Conservation (phyloP, 2,329 filamentous ascomycete genomes). For the Orbilia quercus region DNA sequence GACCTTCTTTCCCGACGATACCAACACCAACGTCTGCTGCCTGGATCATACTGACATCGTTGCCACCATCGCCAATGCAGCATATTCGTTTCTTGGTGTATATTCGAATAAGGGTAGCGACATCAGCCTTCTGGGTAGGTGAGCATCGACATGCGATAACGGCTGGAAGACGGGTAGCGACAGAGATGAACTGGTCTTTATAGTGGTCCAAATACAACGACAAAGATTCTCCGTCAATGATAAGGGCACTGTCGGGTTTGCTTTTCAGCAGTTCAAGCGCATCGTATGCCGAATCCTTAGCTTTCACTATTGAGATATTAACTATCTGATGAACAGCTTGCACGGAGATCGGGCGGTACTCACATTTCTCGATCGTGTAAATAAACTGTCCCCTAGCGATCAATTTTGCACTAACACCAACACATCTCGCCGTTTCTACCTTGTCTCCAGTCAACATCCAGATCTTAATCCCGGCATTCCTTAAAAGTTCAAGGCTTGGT, state of each 20-base stretch:
- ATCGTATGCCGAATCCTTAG: conserved; percentile 85
- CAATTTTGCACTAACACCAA: conserved; percentile 92
- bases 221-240: conserved; percentile 94
- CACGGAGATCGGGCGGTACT: conserved; percentile 41
- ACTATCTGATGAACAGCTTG: conserved; percentile 4
- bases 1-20: conserved; percentile 97
- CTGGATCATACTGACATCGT: conserved; percentile 99
- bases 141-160: conserved; percentile 97
- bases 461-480: conserved; percentile 98
- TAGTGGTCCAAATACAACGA: conserved; percentile 84
- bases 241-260: conserved; percentile 83
- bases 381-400: conserved; percentile 95
- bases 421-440: conserved; percentile 95
- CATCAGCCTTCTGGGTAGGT: conserved; percentile 94
- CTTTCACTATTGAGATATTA: conserved; percentile 68
- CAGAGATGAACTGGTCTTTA: conserved; percentile 83
- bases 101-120: conserved; percentile 87
- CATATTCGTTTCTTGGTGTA: conserved; percentile 95
- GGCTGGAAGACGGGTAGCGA: conserved; percentile 86
- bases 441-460: conserved; percentile 99
- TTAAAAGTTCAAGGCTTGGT: conserved; percentile 89
- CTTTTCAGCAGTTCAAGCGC: conserved; percentile 87
- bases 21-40: conserved; percentile 97
- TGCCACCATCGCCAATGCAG: conserved; percentile 97
- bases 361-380: conserved; percentile 83